Percentiles rank a stretch among this genome's conserved stretches.
phyloP scores from a whole-genome alignment of 2,329 filamentous ascomycete species.

The Fusarium mundagurra region DNA sequence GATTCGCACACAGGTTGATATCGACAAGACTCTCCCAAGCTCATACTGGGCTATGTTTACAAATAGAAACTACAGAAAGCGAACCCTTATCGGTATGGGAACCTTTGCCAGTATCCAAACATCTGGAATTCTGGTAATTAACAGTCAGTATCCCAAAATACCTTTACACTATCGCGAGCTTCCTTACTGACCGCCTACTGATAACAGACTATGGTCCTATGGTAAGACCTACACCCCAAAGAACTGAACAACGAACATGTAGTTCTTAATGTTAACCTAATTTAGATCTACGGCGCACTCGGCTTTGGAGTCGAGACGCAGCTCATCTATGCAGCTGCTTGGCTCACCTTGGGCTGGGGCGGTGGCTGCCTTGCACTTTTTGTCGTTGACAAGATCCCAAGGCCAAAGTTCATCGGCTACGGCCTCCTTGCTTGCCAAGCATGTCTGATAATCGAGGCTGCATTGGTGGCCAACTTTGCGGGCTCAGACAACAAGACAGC shows the following conservation, averaged over 20 bases:
- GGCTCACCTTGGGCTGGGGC: not conserved
- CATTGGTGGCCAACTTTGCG: not conserved
- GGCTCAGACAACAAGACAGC: not conserved
- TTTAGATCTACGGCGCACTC: not conserved
- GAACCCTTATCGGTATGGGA: not conserved
- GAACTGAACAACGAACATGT: not conserved
- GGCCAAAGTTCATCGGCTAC: not conserved
- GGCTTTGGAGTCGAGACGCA: not conserved
- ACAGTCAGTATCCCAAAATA: not conserved
- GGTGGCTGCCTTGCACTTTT: not conserved
- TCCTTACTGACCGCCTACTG: not conserved
- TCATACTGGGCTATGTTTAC: not conserved
- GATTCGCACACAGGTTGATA: not conserved
- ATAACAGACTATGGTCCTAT: not conserved
- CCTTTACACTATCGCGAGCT: not conserved
- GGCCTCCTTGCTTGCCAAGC: not conserved
- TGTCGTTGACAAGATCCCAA: not conserved
- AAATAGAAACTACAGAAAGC: not conserved
- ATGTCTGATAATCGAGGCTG: not conserved
- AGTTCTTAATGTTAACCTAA: not conserved
- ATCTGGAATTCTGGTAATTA: not conserved
- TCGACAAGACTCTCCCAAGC: not conserved
- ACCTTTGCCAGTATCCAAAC: not conserved
- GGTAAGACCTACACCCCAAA: not conserved
- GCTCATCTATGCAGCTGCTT: not conserved